Conservation (phyloP, 140 eudicot species). For the Cichorium intybus region DNA sequence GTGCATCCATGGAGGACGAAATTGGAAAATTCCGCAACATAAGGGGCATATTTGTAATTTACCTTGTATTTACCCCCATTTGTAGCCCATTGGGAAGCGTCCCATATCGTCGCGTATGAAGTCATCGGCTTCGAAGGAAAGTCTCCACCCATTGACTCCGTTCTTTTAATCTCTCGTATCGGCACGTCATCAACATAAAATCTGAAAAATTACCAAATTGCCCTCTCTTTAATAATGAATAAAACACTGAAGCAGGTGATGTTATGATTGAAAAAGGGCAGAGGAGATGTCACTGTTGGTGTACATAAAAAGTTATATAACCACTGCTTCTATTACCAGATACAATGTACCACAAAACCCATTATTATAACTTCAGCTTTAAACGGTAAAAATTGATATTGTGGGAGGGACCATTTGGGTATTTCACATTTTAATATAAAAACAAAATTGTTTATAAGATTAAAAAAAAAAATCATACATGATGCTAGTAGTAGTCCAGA, state of each 20-base stretch:
- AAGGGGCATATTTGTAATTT: slow-evolving; percentile 92
- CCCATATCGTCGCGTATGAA: slow-evolving; percentile 92
- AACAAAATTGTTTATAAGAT: too few species aligned
- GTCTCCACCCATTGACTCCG: slow-evolving; percentile 77
- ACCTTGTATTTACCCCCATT: slow-evolving; percentile 91
- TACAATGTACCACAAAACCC: slow-evolving; percentile 28
- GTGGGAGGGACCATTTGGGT: slow-evolving; percentile 33
- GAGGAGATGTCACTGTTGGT: slow-evolving; percentile 35
- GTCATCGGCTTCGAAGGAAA: slow-evolving; percentile 96
- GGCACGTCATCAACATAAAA: slow-evolving; percentile 84
- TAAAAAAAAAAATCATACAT: slow-evolving; percentile 53
- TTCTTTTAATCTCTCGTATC: slow-evolving; percentile 77
- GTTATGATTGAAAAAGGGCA: slow-evolving; percentile 34
- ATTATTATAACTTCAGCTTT: slow-evolving; percentile 41
- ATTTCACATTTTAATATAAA: slow-evolving; percentile 7
- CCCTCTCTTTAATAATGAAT: slow-evolving; percentile 20
- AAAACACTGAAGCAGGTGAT: slow-evolving; percentile 27
- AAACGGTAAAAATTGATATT: slow-evolving; percentile 26
- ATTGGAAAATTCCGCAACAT: slow-evolving; percentile 69
- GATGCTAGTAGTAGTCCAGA: slow-evolving; percentile 76
- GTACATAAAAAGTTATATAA: slow-evolving; percentile 25
- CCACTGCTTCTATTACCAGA: slow-evolving; percentile 21
- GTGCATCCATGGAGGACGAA: slow-evolving; percentile 89
- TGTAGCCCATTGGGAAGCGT: slow-evolving; percentile 95
- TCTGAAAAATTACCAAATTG: slow-evolving; percentile 45